A percentile compares a stretch with the other conserved stretches of the same genome.
Evolutionary conservation across 805 yeast genomes (phyloP).

Genomic region (Millerozyma acaciae): DNA sequence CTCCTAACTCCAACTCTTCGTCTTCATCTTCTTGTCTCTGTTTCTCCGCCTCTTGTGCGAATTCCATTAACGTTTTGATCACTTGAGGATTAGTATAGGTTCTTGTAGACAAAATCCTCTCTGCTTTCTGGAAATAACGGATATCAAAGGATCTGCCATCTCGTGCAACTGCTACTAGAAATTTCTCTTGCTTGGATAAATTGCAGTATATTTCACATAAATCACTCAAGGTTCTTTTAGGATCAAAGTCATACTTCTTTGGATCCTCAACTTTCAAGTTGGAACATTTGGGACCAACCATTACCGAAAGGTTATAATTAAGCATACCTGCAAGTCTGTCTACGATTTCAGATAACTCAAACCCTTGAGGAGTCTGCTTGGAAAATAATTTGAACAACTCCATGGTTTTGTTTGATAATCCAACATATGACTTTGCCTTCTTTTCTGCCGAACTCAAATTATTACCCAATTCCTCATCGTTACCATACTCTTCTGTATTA

Average conservation of each 20-base stretch:
- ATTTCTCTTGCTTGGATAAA: constrained; percentile 59
- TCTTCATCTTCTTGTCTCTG: constrained; percentile 63
- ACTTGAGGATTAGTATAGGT: constrained; percentile 49
- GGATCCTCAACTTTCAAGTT: constrained; percentile 84
- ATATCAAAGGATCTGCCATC: constrained; percentile 87
- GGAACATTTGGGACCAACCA: constrained; percentile 93
- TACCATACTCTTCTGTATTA: constrained; percentile 43
- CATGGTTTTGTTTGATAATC: constrained; percentile 78
- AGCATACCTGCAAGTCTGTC: constrained; percentile 95
- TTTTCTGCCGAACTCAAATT: constrained; percentile 63
- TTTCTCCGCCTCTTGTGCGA: constrained; percentile 63
- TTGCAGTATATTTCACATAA: constrained; percentile 75
- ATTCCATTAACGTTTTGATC: constrained; percentile 46
- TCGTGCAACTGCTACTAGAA: constrained; percentile 75
- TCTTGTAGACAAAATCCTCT: constrained; percentile 53
- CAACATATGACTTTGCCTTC: constrained; percentile 78
- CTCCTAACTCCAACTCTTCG: constrained; percentile 86
- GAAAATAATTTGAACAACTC: constrained; percentile 78
- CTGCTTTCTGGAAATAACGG: constrained; percentile 66
- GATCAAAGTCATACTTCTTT: constrained; percentile 77
- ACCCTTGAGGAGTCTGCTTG: constrained; percentile 79
- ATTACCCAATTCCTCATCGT: constrained; percentile 56
- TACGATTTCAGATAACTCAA: constrained; percentile 83
- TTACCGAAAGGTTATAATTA: constrained; percentile 83
- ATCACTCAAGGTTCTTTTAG: constrained; percentile 63